A percentile compares a stretch with the other conserved stretches of the same genome.
These are phyloP conservation scores for Aspergillus piperis DNA, from an alignment of 2,329 filamentous ascomycete genomes.

Conservation along the genomic window DNA sequence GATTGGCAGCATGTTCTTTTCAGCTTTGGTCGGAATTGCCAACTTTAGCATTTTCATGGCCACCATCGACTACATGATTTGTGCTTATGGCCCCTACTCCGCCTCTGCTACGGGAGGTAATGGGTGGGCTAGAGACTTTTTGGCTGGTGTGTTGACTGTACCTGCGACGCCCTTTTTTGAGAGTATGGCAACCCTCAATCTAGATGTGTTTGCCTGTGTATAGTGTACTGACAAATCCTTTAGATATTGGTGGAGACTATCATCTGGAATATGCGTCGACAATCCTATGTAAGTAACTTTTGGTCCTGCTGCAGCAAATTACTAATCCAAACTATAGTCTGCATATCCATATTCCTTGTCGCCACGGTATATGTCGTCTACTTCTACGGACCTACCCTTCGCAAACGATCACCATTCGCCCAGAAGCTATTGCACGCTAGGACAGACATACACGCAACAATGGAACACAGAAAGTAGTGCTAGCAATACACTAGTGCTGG, in stretches of 20 bases:
- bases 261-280: slow-evolving; percentile 62
- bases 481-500: too few relatives aligned
- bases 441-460: slow-evolving; percentile 26
- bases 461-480: neutral
- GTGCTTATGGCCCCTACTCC: slow-evolving; percentile 66
- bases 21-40: slow-evolving; percentile 62
- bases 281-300: slow-evolving; percentile 53
- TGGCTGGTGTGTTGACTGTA: slow-evolving; percentile 65
- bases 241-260: slow-evolving; percentile 59
- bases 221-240: neutral
- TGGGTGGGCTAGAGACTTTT: slow-evolving; percentile 65
- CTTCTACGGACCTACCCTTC: slow-evolving; percentile 61
- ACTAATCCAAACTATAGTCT: slow-evolving; percentile 32
- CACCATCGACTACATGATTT: slow-evolving; percentile 69
- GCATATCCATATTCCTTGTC: slow-evolving; percentile 62
- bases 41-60: slow-evolving; percentile 67
- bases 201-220: accelerated
- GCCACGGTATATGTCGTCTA: slow-evolving; percentile 67
- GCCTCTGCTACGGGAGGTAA: slow-evolving; percentile 70
- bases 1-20: slow-evolving; percentile 64
- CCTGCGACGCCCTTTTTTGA: slow-evolving; percentile 56
- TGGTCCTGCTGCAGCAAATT: too few relatives aligned
- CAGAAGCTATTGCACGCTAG: slow-evolving; percentile 57
- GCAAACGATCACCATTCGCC: slow-evolving; percentile 64
- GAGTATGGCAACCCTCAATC: slow-evolving; percentile 15